Evolutionary conservation across 345 rosid species (phyloP), one percentile per base, ranked within the genome.

Genomic region (Arabidopsis arenosa): DNA sequence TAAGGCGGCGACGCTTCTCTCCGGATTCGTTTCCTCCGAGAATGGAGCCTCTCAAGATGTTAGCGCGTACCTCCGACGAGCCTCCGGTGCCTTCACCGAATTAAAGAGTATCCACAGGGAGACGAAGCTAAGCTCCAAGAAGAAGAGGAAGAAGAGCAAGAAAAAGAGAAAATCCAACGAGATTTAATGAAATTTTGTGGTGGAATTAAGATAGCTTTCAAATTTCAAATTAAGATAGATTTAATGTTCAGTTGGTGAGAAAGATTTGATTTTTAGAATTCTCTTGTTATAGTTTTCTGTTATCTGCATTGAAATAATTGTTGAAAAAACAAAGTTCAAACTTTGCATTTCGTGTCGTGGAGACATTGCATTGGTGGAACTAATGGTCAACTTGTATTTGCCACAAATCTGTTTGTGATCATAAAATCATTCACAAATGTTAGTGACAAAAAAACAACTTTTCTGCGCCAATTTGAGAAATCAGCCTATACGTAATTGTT

Each of bases 11-110:
- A 70, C 79, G 2, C 73, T 83, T 33, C 80, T 86, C 73, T 80
- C 85, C 63, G 57, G 71, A 2, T 83, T 83, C 32, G 79, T 55
- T 36, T 66, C 81, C 15, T 63, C 77, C 11, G 83, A 82, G 45
- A 82, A 73, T 8, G 79, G 83, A 7, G 75, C 86, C 1, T 75
- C 89, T 18, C 86, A 75, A 58, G 89, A 81, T 32, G 79, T 82
- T 17, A 37, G 63, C 23, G 81, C 86, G 1, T 83, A 83, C 39
- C 81, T 85, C 4, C 75, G 77, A 67, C 83, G 83, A 52, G 70
- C 85, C 74, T 70, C 83, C 43, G 37, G 43, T 9, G 81, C 85
- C 2, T 72, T 83, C 47, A 63, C 30, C 5, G 88, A 83, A 69
- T 48, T 85, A 54, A 69, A 52, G 49, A 77, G 68, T 26, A 26